Base-by-base conservation (phyloP, 2,329 filamentous ascomycete genomes). In the Ceratocystis harringtonii region DNA sequence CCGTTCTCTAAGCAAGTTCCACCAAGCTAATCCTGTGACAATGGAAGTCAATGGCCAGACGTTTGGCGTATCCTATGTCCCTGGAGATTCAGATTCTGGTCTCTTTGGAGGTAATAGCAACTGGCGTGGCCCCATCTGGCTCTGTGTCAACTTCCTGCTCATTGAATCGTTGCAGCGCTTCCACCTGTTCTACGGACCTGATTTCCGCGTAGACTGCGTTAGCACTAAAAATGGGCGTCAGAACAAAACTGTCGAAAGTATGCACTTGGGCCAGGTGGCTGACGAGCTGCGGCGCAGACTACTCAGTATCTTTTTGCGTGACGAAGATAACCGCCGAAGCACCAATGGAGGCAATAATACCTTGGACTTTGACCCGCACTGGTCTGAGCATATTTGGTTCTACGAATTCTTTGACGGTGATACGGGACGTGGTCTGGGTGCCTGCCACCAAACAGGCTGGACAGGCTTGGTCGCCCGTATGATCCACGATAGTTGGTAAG, bases 321-420 rank as follows among this genome's bases (percentile, higher is more conserved):
- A 86, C 68, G 88, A 96, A 71, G 85, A 95, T 69, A 92, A 92
- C 63, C 86, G 90, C 68, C 87, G 94, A 69, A 92, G 91, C 69
- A 88, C 95, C 78, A 95, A 97, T 71, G 86, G 83, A 65, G 87
- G 89, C 19, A 90, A 88, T 70, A 87, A 96, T 70, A 82, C 87
- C 69, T 84, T 96, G 41, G 91, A 97, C 76, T 96, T 89, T 72
- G 91, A 97, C 72, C 86, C 89, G 28, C 80, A 96, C 75, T 97
- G 92, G 92, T 92, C 88, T 74, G 92, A 95, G 71, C 84, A 92
- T 72, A 64, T 97, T 71, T 96, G 90, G 89, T 97, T 95, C 80
- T 88, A 95, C 73, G 92, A 97, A 74, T 97, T 95, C 80, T 97
- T 97, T 73, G 92, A 97, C 72, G 92, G 91, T 48, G 92, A 97